Percentiles rank a stretch among this genome's conserved stretches.
These are phyloP conservation scores for Globisporangium splendens DNA, from an alignment of 352 stramenopile species.

Conservation along the genomic window DNA sequence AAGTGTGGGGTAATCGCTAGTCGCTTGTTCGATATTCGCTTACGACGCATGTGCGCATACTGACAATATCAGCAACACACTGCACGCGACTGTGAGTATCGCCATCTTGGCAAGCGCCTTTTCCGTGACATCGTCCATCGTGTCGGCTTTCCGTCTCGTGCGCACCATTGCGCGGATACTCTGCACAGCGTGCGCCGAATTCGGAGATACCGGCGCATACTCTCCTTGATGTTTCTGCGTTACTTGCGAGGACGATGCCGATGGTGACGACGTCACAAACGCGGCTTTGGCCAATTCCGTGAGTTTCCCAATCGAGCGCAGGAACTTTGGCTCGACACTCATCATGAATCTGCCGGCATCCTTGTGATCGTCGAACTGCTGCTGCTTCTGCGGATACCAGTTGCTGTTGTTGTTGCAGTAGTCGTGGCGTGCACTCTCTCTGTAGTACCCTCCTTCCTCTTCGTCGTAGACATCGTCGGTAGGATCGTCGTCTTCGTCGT, in stretches of 20 bases:
- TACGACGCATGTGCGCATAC: constrained; percentile 25
- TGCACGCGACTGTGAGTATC: constrained; percentile 25
- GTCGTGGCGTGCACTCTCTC: too few species aligned
- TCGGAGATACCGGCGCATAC: neutral
- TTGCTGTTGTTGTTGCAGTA: constrained; percentile 3
- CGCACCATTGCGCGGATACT: constrained; percentile 18
- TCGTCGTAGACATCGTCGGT: constrained; percentile 2
- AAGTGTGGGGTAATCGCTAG: neutral
- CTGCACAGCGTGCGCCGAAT: constrained; percentile 5
- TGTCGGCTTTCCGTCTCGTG: constrained; percentile 26
- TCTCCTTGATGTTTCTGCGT: constrained; percentile 1
- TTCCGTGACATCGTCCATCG: constrained; percentile 35
- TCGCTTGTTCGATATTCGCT: neutral
- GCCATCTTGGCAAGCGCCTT: constrained; percentile 31
- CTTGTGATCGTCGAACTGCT: neutral
- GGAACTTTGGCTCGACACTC: constrained; percentile 24
- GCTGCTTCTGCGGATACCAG: neutral
- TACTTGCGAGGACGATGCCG: constrained; percentile 1
- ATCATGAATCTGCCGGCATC: constrained; percentile 4
- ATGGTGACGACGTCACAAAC: constrained; percentile 6
- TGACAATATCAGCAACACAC: constrained; percentile 29
- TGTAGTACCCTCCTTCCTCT: neutral
- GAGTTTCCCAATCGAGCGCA: constrained; percentile 17
- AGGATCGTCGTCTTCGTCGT: constrained; percentile 2
- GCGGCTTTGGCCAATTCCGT: constrained; percentile 8